A percentile compares a stretch with the other conserved stretches of the same genome.
phyloP scores from a whole-genome alignment of 2,329 filamentous ascomycete species.

The Knoxdaviesia proteae region DNA sequence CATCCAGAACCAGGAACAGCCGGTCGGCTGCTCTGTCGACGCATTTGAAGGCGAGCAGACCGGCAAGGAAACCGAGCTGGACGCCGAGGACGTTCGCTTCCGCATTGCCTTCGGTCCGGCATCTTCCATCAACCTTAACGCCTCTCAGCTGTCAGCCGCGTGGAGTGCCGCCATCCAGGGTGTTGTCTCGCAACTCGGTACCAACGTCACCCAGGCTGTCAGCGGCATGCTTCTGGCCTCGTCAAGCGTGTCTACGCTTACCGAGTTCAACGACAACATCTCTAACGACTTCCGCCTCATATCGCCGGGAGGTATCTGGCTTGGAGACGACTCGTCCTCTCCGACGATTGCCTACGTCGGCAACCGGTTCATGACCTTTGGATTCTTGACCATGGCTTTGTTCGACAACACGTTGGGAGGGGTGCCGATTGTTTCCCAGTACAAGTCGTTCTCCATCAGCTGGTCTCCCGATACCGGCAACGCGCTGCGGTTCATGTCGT shows the following conservation, averaged over 20 bases:
- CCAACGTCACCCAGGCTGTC: no score
- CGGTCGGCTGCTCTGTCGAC: constrained; percentile 28
- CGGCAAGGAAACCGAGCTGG: constrained; percentile 14
- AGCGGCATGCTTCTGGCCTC: no score
- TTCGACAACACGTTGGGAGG: constrained; percentile 46
- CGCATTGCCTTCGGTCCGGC: constrained; percentile 22
- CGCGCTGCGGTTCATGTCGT: constrained; percentile 58
- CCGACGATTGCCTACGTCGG: constrained; percentile 54
- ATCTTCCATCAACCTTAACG: no score
- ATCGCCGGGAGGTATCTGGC: constrained; percentile 61
- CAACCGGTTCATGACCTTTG: constrained; percentile 33
- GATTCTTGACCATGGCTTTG: constrained; percentile 43
- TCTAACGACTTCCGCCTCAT: constrained; percentile 41
- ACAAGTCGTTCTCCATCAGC: constrained; percentile 54
- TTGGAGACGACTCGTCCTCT: constrained; percentile 36
- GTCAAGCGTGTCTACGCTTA: no score
- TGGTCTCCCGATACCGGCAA: constrained; percentile 49
- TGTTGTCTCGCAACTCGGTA: no score
- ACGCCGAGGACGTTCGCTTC: constrained; percentile 13
- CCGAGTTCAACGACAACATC: constrained; percentile 48
- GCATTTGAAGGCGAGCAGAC: constrained; percentile 7
- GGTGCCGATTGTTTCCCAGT: constrained; percentile 49
- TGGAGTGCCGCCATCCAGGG: no score
- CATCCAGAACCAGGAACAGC: constrained; percentile 30
- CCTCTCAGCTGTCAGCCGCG: no score